Evolutionary conservation across 169 alveolate genomes (phyloP), one percentile per base, ranked within the genome.

Genomic region (Neospora caninum): DNA sequence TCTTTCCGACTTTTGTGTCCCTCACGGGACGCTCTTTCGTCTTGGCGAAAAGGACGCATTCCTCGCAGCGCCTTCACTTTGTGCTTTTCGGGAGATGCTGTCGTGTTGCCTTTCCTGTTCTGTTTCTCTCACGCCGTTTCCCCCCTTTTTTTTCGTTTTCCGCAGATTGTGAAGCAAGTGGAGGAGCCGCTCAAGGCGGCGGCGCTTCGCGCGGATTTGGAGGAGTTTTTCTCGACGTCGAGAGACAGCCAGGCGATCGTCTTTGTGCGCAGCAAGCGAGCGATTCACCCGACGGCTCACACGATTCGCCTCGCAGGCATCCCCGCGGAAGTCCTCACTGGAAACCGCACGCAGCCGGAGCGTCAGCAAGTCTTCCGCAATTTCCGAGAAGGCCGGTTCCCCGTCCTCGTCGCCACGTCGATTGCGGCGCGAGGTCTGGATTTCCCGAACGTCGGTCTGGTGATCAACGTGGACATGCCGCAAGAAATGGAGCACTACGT

Each of bases 401-500:
- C 42, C 69, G 80, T 49, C 20, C 73, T 86, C 39, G 91, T 86
- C 31, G 80, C 91, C 0, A 86, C 91, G 43, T 86, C 91, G 2
- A 22, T 82, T 29, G 88, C 91, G 42, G 45, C 80, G 45, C 0
- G 91, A 29, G 91, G 91, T 25, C 78, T 49, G n/a, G 78, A 45
- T 31, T 49, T 49, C 78, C 91, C 78, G 41, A 49, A 49, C 20
- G 91, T 49, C 43, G 43, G 78, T 78, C 91, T 49, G 43, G 91
- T 82, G 38, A 82, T 82, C 88, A 82, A 82, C 64, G 34, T 41
- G 20, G 88, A 82, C 83, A 95, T 98, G 98, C 99, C 99, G n/a
- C 96, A 95, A 88, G 97, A 97, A 88, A 97, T 98, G 58, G 99
- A 99, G 95, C 97, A 97, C 92, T 99, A 99, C 95, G 98, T 98